phyloP scores from a whole-genome alignment of 345 rosid genomes.

The Firmiana major region DNA sequence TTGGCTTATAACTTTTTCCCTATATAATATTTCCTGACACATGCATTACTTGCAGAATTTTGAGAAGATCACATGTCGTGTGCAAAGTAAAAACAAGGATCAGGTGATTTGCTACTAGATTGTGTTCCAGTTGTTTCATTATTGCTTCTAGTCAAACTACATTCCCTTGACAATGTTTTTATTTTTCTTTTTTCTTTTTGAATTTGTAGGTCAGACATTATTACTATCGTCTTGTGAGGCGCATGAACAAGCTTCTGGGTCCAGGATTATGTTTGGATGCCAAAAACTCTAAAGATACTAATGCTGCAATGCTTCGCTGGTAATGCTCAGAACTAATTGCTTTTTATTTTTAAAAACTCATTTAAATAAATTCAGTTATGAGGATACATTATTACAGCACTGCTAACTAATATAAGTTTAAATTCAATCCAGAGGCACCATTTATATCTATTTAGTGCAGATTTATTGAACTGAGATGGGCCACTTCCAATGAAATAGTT shows the following conservation, averaged over 20 bases:
- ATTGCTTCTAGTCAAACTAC: neutral
- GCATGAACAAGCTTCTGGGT: slow-evolving; percentile 96
- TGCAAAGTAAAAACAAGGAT: slow-evolving; percentile 97
- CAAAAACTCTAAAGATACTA: slow-evolving; percentile 95
- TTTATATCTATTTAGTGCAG: neutral
- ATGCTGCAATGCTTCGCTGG: slow-evolving; percentile 99
- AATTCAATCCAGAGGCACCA: slow-evolving; percentile 7
- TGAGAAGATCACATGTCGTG: slow-evolving; percentile 92
- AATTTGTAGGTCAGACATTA: slow-evolving; percentile 92
- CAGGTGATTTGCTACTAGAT: slow-evolving; percentile 54
- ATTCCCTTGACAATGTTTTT: slow-evolving; percentile 5
- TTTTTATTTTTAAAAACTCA: slow-evolving; percentile 3
- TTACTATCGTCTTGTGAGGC: slow-evolving; percentile 93
- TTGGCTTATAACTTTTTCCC: neutral
- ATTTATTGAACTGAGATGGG: slow-evolving; percentile 3
- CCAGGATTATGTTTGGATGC: slow-evolving; percentile 93
- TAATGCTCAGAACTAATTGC: slow-evolving; percentile 23
- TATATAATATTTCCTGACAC: slow-evolving; percentile 10
- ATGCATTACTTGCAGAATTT: slow-evolving; percentile 62
- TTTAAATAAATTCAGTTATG: neutral
- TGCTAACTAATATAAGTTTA: neutral
- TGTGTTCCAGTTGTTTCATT: neutral
- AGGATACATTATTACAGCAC: neutral
- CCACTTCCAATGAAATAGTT: neutral
- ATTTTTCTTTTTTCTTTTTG: slow-evolving; percentile 8